Conservation (phyloP, 148 eudicot genomes). For the Linanthus parryae region DNA sequence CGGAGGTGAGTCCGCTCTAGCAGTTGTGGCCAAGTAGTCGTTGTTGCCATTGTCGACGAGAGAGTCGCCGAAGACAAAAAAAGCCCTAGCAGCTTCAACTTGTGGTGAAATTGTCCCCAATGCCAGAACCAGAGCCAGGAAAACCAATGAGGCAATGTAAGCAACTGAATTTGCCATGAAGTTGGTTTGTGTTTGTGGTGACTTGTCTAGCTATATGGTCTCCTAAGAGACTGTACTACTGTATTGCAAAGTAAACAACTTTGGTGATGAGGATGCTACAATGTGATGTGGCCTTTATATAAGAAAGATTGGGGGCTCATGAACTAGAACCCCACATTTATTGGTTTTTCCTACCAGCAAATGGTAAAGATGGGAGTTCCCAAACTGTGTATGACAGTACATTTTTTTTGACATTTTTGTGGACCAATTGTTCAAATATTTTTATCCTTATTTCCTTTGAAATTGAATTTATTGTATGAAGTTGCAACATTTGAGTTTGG, state of each 20-base stretch:
- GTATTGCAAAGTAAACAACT: not conserved
- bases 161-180: slow-evolving; percentile 1
- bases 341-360: slow-evolving; percentile 9
- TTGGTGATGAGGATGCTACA: not conserved
- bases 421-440: no score
- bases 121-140: no score
- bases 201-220: not conserved
- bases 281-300: not conserved
- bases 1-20: slow-evolving; percentile 13
- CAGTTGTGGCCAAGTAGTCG: slow-evolving; percentile 3
- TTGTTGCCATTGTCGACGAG: slow-evolving; percentile 12
- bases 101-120: not conserved
- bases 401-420: no score
- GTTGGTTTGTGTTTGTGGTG: not conserved
- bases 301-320: not conserved
- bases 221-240: no score
- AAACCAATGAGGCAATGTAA: slow-evolving; percentile 5
- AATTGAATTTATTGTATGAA: no score
- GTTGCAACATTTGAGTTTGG: no score
- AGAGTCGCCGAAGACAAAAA: slow-evolving; percentile 12
- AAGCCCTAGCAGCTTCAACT: slow-evolving; percentile 8
- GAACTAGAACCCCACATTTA: not conserved
- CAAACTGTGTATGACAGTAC: no score
- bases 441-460: no score
- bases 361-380: no score